These are phyloP conservation scores for Amorphotheca resinae DNA, from an alignment of 495 filamentous ascomycete species.

Conservation along the genomic window DNA sequence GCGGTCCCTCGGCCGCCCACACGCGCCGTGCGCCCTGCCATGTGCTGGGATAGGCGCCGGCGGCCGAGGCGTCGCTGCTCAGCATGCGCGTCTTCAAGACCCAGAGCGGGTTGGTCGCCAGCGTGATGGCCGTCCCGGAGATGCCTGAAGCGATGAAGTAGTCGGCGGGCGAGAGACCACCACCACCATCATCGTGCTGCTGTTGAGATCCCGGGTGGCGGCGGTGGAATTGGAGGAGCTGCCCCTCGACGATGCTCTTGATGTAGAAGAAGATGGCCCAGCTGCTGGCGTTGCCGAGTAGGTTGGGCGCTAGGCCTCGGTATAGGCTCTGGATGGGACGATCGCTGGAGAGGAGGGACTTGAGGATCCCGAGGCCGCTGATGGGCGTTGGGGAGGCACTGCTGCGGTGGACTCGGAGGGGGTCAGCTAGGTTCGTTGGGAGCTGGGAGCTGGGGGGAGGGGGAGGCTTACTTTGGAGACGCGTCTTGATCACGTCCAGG, in stretches of 20 bases:
- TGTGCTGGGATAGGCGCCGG: constrained; percentile 75
- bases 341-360: constrained; percentile 27
- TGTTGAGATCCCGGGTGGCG: background rate
- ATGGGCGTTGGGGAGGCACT: constrained; percentile 20
- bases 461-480: constrained; percentile 60
- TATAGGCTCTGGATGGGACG: constrained; percentile 57
- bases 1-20: constrained; percentile 52
- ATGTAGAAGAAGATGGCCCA: constrained; percentile 88
- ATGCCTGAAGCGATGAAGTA: constrained; percentile 72
- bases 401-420: constrained; percentile 16
- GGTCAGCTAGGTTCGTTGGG: constrained; percentile 2
- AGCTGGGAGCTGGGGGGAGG: background rate
- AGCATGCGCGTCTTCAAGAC: constrained; percentile 98
- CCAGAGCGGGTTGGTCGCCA: constrained; percentile 94
- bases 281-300: constrained; percentile 77
- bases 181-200: background rate
- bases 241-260: constrained; percentile 34
- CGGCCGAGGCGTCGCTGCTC: constrained; percentile 55
- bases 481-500: constrained; percentile 89
- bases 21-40: constrained; percentile 52
- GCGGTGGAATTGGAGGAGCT: constrained; percentile 14
- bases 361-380: constrained; percentile 31
- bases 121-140: constrained; percentile 61
- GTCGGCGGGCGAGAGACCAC: constrained; percentile 43
- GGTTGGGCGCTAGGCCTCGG: constrained; percentile 77